These are phyloP conservation scores for Barbatosphaeria neglecta DNA, from an alignment of 495 filamentous ascomycete genomes.

Conservation along the genomic window DNA sequence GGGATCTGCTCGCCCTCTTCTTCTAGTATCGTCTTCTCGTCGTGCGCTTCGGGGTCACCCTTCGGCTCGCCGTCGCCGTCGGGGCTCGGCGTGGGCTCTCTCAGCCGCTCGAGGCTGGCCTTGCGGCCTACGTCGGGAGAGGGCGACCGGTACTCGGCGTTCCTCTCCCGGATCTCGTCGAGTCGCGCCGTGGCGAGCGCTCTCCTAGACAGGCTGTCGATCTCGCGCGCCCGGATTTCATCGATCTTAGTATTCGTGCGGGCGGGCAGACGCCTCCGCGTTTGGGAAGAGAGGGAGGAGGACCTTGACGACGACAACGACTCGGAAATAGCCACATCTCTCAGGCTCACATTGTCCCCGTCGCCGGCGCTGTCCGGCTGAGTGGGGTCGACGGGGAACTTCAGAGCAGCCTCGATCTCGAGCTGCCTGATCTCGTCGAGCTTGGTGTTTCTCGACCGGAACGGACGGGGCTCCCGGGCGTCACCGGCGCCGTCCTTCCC, in stretches of 20 bases:
- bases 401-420: slow-evolving; percentile 32
- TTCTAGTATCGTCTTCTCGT: slow-evolving; percentile 22
- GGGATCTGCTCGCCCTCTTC: slow-evolving; percentile 9
- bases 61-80: too few species aligned
- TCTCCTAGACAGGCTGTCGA: slow-evolving; percentile 44
- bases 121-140: slow-evolving; percentile 18
- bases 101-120: slow-evolving; percentile 10
- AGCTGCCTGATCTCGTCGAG: slow-evolving; percentile 41
- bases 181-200: slow-evolving; percentile 47
- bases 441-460: slow-evolving; percentile 9
- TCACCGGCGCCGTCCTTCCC: slow-evolving; percentile 15
- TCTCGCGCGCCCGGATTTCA: slow-evolving; percentile 45
- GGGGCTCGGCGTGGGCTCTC: slow-evolving; percentile 3
- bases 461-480: background rate
- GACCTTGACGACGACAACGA: too few species aligned
- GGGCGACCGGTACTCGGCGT: slow-evolving; percentile 29
- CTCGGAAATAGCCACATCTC: too few species aligned
- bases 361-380: background rate
- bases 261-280: slow-evolving; percentile 5
- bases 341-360: background rate
- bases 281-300: too few species aligned
- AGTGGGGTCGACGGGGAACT: slow-evolving; percentile 5
- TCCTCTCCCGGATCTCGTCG: slow-evolving; percentile 44
- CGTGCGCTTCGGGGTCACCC: slow-evolving; percentile 1
- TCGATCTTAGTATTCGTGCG: slow-evolving; percentile 34